Conservation (phyloP, 345 rosid genomes). For the Populus simonii region DNA sequence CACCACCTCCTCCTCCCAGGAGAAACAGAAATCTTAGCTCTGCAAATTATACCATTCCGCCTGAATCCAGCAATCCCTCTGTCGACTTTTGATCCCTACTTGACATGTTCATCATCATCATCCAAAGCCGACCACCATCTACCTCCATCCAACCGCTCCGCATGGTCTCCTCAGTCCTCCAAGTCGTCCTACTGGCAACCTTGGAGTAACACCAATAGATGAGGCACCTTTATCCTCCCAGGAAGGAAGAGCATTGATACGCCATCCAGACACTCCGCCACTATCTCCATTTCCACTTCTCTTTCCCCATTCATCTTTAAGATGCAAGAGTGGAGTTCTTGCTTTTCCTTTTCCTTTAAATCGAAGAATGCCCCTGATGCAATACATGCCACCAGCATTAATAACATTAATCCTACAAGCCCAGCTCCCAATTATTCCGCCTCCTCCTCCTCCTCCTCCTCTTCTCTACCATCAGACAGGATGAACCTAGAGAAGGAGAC, state of each 20-base stretch:
- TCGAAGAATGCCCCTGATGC: not conserved
- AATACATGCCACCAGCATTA: not conserved
- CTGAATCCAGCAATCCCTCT: slow-evolving; percentile 28
- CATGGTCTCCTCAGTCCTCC: not conserved
- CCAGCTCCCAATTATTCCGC: not conserved
- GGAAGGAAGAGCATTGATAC: slow-evolving; percentile 17
- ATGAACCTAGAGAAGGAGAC: not conserved
- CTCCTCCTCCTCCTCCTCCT: not conserved
- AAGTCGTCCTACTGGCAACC: slow-evolving; percentile 27
- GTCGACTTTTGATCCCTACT: slow-evolving; percentile 23
- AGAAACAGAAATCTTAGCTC: not conserved
- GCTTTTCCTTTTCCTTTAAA: slow-evolving; percentile 19
- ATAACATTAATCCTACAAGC: not conserved
- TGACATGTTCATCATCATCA: not conserved
- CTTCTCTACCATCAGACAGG: not conserved
- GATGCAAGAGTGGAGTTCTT: slow-evolving; percentile 41
- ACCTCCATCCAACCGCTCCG: slow-evolving; percentile 18
- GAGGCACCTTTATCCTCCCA: slow-evolving; percentile 11
- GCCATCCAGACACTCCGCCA: slow-evolving; percentile 24
- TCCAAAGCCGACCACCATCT: not conserved
- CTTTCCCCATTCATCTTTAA: slow-evolving; percentile 27
- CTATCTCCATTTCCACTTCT: slow-evolving; percentile 23
- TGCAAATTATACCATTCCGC: slow-evolving; percentile 30
- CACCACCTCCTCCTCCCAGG: not conserved
- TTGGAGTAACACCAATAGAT: slow-evolving; percentile 32